Conservation (phyloP, 2,329 filamentous ascomycete genomes). For the Tolypocladium capitatum region DNA sequence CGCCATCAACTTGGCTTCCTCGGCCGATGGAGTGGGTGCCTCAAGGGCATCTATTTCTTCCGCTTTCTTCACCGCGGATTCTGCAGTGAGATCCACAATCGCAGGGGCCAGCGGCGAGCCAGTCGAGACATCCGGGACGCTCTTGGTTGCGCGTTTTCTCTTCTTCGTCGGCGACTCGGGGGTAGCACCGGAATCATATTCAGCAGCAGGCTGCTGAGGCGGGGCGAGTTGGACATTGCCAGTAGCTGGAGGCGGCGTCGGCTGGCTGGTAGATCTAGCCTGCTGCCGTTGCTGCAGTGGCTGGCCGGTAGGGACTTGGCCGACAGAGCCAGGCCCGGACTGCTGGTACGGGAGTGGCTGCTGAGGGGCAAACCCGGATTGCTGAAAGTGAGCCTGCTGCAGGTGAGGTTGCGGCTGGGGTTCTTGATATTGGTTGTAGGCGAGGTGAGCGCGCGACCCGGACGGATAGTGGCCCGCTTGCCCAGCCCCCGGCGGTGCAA, state of each 20-base stretch:
- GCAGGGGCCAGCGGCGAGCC: conserved; percentile 12
- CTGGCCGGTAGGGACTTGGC: neutral
- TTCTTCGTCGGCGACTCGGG: conserved; percentile 22
- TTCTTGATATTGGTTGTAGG: conserved; percentile 6
- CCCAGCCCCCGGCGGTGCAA: conserved; percentile 13
- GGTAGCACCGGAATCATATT: conserved; percentile 1
- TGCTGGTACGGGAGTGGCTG: conserved; percentile 12
- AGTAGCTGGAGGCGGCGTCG: conserved; percentile 1
- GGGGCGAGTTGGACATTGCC: neutral
- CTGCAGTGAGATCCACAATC: conserved; percentile 15
- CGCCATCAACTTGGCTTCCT: conserved; percentile 21
- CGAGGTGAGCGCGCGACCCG: conserved; percentile 2
- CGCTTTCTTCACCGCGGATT: conserved; percentile 15
- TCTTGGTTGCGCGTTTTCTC: conserved; percentile 22
- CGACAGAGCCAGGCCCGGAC: neutral
- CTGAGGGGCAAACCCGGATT: conserved; percentile 6
- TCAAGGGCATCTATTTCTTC: conserved; percentile 21
- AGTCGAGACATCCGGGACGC: conserved; percentile 11
- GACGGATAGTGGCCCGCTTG: conserved; percentile 10
- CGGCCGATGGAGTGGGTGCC: conserved; percentile 17
- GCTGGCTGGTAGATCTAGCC: conserved; percentile 8
- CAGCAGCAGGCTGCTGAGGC: neutral
- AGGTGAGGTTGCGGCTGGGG: neutral
- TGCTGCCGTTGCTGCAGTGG: conserved; percentile 11
- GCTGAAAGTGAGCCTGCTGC: conserved; percentile 4